Conservation (phyloP, 2,329 filamentous ascomycete genomes). For the Coniochaeta hoffmannii region DNA sequence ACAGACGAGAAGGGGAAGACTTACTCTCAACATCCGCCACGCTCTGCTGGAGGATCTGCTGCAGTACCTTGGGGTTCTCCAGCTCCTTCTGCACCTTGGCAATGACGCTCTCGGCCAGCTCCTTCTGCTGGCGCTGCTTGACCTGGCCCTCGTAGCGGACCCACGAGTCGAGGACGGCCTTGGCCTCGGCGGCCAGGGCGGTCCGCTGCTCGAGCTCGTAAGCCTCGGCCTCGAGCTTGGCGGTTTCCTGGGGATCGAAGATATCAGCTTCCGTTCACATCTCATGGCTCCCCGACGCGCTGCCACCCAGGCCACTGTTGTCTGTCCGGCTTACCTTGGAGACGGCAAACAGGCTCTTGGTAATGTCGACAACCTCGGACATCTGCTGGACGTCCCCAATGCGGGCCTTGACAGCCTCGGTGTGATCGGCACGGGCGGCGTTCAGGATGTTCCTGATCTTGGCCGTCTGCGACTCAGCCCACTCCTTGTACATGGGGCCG, state of each 20-base stretch:
- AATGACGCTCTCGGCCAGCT: conserved; percentile 88
- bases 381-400: conserved; percentile 95
- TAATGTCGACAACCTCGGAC: conserved; percentile 88
- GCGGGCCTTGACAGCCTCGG: conserved; percentile 85
- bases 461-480: conserved; percentile 80
- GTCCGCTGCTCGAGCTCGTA: conserved; percentile 98
- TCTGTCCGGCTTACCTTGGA: conserved; percentile 67
- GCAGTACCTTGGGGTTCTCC: conserved; percentile 92
- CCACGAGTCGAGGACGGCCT: conserved; percentile 94
- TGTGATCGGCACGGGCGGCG: conserved; percentile 89
- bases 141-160: conserved; percentile 98
- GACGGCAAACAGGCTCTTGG: conserved; percentile 93
- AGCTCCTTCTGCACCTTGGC: conserved; percentile 98
- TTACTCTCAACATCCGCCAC: conserved; percentile 92
- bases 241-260: conserved; percentile 70
- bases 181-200: conserved; percentile 85
- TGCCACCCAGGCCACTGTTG: not conserved
- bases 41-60: conserved; percentile 97
- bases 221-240: conserved; percentile 87
- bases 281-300: not conserved
- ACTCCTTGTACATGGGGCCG: conserved; percentile 85
- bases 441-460: conserved; percentile 96
- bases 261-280: not conserved
- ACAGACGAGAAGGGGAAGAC: conserved; percentile 12
- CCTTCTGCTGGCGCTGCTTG: conserved; percentile 96